Evolutionary conservation across 768 basidiomycete genomes (phyloP).

Genomic region (Rossbeevera mucosa): DNA sequence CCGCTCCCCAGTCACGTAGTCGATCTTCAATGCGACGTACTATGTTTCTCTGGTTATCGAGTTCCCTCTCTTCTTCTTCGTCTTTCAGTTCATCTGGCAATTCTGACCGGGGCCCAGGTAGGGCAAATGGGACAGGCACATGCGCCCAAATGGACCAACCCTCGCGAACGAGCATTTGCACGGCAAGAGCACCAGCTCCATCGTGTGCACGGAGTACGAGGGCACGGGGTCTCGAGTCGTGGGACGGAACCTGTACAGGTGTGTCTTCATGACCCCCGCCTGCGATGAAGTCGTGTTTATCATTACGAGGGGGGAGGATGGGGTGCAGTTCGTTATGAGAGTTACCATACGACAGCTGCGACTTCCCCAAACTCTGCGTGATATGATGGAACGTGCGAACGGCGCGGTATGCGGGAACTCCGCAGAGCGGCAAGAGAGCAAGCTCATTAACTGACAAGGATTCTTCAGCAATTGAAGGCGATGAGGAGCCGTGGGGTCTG

Average conservation of each 20-base stretch:
- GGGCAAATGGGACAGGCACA: conserved; percentile 37
- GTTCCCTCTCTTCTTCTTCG: conserved; percentile 32
- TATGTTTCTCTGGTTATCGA: conserved; percentile 38
- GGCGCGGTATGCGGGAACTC: conserved; percentile 78
- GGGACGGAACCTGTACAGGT: conserved; percentile 1
- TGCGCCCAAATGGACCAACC: conserved; percentile 80
- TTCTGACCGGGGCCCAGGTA: conserved; percentile 34
- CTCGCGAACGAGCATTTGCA: conserved; percentile 65
- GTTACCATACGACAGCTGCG: conserved; percentile 21
- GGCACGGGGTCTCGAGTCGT: conserved; percentile 33
- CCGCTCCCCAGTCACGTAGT: conserved; percentile 65
- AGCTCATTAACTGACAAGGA: conserved; percentile 62
- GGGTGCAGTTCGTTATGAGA: conserved; percentile 28
- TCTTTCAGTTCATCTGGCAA: conserved; percentile 29
- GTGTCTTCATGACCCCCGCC: conserved; percentile 22
- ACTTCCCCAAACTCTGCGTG: conserved; percentile 22
- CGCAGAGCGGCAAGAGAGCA: conserved; percentile 73
- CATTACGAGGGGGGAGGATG: conserved; percentile 22
- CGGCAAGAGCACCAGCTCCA: conserved; percentile 69
- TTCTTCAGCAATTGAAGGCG: conserved; percentile 5
- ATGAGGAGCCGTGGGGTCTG: conserved; percentile 9
- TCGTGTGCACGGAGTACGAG: conserved; percentile 73
- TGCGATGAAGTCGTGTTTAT: conserved; percentile 23
- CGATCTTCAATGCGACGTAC: conserved; percentile 48
- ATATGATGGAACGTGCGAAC: conserved; percentile 57